A percentile compares a stretch with the other conserved stretches of the same genome.
Evolutionary conservation across 2,329 filamentous ascomycete genomes (phyloP).

Genomic region (Samsoniella hepiali): DNA sequence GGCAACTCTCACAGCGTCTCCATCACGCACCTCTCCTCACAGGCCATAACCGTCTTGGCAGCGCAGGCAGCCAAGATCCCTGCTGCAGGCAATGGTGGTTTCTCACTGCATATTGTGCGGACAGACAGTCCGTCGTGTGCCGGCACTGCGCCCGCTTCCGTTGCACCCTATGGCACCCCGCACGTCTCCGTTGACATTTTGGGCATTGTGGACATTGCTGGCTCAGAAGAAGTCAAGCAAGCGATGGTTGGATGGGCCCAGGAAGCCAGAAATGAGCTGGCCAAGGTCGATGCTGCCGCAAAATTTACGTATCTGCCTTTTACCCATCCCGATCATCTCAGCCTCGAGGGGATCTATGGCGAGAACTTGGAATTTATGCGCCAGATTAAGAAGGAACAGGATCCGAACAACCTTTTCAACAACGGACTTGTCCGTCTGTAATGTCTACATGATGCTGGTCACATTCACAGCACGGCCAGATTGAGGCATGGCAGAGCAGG

Average conservation of each 20-base stretch:
- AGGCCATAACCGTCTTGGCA: conserved; percentile 27
- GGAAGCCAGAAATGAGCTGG: conserved; percentile 24
- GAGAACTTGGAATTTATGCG: conserved; percentile 27
- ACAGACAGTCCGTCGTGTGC: conserved; percentile 13
- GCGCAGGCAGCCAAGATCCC: conserved; percentile 24
- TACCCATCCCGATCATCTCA: conserved; percentile 25
- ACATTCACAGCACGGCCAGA: no score
- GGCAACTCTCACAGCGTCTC: conserved; percentile 24
- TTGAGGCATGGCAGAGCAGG: no score
- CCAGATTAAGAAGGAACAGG: conserved; percentile 30
- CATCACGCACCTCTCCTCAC: conserved; percentile 26
- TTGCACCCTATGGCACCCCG: conserved; percentile 30
- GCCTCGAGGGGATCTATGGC: conserved; percentile 31
- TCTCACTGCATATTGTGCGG: conserved; percentile 12
- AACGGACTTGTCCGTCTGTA: conserved; percentile 6
- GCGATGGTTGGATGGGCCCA: conserved; percentile 27
- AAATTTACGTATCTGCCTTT: conserved; percentile 33
- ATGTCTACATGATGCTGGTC: background rate
- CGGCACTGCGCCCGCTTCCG: conserved; percentile 23
- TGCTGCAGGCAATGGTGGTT: conserved; percentile 25
- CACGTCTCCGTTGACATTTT: conserved; percentile 38
- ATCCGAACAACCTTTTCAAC: conserved; percentile 36
- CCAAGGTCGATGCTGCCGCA: conserved; percentile 27
- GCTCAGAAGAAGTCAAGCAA: conserved; percentile 25
- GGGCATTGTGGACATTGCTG: conserved; percentile 20